Base-by-base conservation (phyloP, 1,139 yeast genomes). In the Debaryomycetaceae sp. region DNA sequence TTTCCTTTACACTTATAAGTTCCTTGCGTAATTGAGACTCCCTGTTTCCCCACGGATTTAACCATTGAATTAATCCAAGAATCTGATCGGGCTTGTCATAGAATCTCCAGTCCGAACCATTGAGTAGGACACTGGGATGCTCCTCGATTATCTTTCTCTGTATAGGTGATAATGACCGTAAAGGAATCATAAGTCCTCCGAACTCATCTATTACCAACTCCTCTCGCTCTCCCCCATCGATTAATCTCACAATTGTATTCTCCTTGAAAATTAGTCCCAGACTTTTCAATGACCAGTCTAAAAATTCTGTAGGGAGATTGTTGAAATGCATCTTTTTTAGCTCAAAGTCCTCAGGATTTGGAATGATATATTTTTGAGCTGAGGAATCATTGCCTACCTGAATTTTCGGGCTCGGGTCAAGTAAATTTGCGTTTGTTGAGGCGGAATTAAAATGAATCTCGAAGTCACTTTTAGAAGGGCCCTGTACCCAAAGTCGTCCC, bases 401-500 rank as follows among this genome's bases (percentile, higher is more conserved):
- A 34, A 34, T 34, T 8, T 4, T 7, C 3, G 36, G 36, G 22
- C 14, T 13, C 14, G 36, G 4, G 9, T 34, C 13, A 23, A 37
- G 5, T 1, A 37, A 5, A 17, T 37, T 37, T 5, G 29, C 23
- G 14, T 7, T 8, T 36, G 9, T 24, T 23, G 7, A 34, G n/a
- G 17, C n/a, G 37, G 4, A 42, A 40, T 49, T 45, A 20, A 61
- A 55, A 46, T 63, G 55, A 6, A 57, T 51, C 24, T 62, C 58
- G 22, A 80, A 60, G 53, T 90, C 96, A 42, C 80, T 84, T 22
- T 72, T 71, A 3, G 82, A 71, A 1, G 99, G 98, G 0, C 99
- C 99, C 64, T 91, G 98, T 3, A 93, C 78, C 96, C 97, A 91
- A 35, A 93, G 62, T 46, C 89, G 73, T 6, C 98, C 98, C 86